Evolutionary conservation across 1,139 yeast genomes (phyloP).

Genomic region (Kurtzmaniella quercitrusa): DNA sequence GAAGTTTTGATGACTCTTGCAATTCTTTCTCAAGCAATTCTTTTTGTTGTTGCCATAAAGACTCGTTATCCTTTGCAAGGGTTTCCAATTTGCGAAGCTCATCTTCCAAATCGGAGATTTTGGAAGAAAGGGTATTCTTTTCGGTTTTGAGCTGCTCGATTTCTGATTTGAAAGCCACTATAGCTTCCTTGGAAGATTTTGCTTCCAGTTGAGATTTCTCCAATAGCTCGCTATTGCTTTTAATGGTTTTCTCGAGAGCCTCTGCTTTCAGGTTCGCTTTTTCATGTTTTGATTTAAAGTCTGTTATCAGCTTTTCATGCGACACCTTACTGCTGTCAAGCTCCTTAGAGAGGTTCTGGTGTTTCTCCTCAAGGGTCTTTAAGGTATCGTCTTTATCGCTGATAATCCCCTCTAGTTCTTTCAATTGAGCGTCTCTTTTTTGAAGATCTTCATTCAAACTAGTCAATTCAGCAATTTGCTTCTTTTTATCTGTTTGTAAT

Average conservation of each 20-base stretch:
- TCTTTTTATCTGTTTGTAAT: neutral
- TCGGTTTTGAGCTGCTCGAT: slow-evolving; percentile 6
- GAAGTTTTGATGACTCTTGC: slow-evolving; percentile 1
- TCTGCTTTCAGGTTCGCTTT: neutral
- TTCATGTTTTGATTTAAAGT: neutral
- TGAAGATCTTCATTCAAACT: neutral
- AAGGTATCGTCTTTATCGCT: neutral
- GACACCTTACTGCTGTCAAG: neutral
- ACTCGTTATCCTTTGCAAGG: slow-evolving; percentile 7
- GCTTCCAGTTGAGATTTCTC: neutral
- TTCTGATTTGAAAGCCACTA: neutral
- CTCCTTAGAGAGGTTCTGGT: neutral
- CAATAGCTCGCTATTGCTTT: neutral
- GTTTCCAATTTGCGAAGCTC: slow-evolving; percentile 8
- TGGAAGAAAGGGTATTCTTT: neutral
- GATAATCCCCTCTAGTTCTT: neutral
- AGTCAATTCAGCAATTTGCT: neutral
- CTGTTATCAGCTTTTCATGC: neutral
- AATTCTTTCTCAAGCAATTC: slow-evolving; percentile 5
- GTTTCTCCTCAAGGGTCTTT: neutral
- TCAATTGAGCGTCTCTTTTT: neutral
- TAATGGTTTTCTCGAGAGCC: neutral
- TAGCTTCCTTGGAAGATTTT: neutral
- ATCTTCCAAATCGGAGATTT: slow-evolving; percentile 4
- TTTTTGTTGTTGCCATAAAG: slow-evolving; percentile 4